Base-by-base conservation (phyloP, 129 eudicot species). In the Chrysanthemum seticuspe region DNA sequence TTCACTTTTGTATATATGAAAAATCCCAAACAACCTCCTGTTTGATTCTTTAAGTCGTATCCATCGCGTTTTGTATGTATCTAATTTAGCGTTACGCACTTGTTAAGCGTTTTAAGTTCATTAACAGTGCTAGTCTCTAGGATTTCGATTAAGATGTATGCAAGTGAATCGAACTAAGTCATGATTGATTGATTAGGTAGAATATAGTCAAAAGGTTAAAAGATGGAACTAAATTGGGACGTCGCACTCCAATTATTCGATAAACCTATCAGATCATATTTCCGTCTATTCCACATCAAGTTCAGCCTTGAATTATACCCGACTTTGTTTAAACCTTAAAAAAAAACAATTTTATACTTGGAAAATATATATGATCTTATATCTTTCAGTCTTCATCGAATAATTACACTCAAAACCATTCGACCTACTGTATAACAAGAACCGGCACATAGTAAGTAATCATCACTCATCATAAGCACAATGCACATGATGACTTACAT, bases 11-110 rank as follows among this genome's bases (percentile, higher is more conserved):
- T 55, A 25, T 14, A 25, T 14, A 25, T 25, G 57, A 58, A 75
- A 65, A 74, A 74, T 54, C 79, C 48, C 65, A 74, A 65, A 57
- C 65, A 75, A 75, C 65, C 79, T 74, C 56, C 13, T 67, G 9
- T 64, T 64, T 74, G 79, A 74, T 74, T 65, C 66, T 55, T 75
- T 65, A 65, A 40, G 58, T 48, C 61, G 44, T 75, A 19, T 55
- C 50, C 47, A 56, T 25, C 34, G 59, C 25, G 58, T 34, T 65
- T 18, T 36, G 47, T 16, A 13, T 29, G 31, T 13, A 62, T 62
- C 10, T 2, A 29, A 27, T 52, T 12, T 13, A 52, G 44, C 44
- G 44, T 36, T 36, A 5, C 8, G 44, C 44, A 7, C 47, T 7
- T 40, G 10, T 40, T 40, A 7, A 7, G 6, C 58, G 58, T 14